Conservation (phyloP, 495 filamentous ascomycete species). For the Daldinia vernicosa region DNA sequence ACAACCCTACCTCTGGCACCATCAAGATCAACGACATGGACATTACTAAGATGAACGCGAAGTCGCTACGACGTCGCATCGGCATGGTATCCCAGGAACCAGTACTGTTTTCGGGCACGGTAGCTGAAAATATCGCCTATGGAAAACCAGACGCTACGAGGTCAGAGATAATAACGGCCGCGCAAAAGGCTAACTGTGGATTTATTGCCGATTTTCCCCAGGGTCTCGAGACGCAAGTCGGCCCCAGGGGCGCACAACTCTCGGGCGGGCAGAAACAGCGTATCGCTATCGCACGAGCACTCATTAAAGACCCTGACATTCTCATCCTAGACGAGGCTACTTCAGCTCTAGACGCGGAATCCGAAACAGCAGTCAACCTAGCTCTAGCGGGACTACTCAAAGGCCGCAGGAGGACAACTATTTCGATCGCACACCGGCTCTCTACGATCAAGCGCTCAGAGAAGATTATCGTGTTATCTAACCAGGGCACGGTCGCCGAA, state of each 20-base stretch:
- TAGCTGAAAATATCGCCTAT: slow-evolving; percentile 97
- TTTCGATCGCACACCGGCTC: slow-evolving; percentile 93
- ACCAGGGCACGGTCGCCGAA: slow-evolving; percentile 88
- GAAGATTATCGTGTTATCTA: slow-evolving; percentile 85
- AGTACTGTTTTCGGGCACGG: slow-evolving; percentile 92
- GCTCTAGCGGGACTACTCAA: slow-evolving; percentile 81
- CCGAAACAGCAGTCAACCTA: slow-evolving; percentile 92
- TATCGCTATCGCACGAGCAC: slow-evolving; percentile 93
- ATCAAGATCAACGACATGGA: slow-evolving; percentile 88
- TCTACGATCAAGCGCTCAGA: slow-evolving; percentile 96
- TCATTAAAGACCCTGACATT: slow-evolving; percentile 96
- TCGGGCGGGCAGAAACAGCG: slow-evolving; percentile 98
- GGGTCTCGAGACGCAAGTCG: slow-evolving; percentile 92
- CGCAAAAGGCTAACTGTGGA: slow-evolving; percentile 92
- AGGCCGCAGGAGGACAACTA: slow-evolving; percentile 85
- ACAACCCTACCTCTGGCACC: slow-evolving; percentile 77
- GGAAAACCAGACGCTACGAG: slow-evolving; percentile 82
- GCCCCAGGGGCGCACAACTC: slow-evolving; percentile 90
- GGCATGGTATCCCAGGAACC: slow-evolving; percentile 96
- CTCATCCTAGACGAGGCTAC: slow-evolving; percentile 95
- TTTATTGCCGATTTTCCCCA: slow-evolving; percentile 98
- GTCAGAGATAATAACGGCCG: slow-evolving; percentile 84
- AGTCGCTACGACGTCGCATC: slow-evolving; percentile 91
- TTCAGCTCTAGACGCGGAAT: slow-evolving; percentile 95
- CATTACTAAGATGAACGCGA: slow-evolving; percentile 88